Evolutionary conservation across 208 protist genomes (phyloP), one percentile per base, ranked within the genome.

Genomic region (Trypanosoma grayi): DNA sequence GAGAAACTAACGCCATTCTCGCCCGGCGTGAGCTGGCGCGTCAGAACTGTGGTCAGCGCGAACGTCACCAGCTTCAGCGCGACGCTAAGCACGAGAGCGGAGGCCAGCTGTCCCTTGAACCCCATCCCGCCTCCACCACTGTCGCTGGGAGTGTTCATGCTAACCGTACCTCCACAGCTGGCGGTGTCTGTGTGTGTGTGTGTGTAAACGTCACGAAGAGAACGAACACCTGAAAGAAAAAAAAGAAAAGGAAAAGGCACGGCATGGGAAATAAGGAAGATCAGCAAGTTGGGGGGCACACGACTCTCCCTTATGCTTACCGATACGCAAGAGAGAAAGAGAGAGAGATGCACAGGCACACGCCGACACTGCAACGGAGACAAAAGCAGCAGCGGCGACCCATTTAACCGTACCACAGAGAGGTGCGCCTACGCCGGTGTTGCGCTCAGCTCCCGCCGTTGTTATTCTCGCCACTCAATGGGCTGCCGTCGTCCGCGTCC

Each of bases 31-130:
- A 95, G 79, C 54, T 81, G 72, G 1, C 89, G 83, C 6, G 89
- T 95, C 24, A 91, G 60, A 22, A 58, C 43, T 2, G 78, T 79
- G 51, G 50, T 85, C 20, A 95, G 72, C 11, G 66, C 46, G 55
- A 95, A 95, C 41, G 85, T 90, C 41, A 95, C n/a, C 0, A 85
- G 13, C 67, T 87, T 90, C 16, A 95, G 73, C 34, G 43, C 56
- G 0, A 92, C 28, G 44, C 83, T 95, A 30, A 89, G 66, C 45
- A 62, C 66, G 13, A 93, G 47, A 18, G 85, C 85, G 16, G 75
- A 60, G n/a, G 72, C 69, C 2, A 94, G 74, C 63, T 88, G 70
- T 18, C 70, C 62, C 43, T 87, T 85, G 52, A 94, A 94, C 20
- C 53, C 40, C 67, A 73, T 73, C 14, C 13, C 16, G 14, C 37